Evolutionary conservation across 169 alveolate species (phyloP).

Genomic region (Toxoplasma gondii): DNA sequence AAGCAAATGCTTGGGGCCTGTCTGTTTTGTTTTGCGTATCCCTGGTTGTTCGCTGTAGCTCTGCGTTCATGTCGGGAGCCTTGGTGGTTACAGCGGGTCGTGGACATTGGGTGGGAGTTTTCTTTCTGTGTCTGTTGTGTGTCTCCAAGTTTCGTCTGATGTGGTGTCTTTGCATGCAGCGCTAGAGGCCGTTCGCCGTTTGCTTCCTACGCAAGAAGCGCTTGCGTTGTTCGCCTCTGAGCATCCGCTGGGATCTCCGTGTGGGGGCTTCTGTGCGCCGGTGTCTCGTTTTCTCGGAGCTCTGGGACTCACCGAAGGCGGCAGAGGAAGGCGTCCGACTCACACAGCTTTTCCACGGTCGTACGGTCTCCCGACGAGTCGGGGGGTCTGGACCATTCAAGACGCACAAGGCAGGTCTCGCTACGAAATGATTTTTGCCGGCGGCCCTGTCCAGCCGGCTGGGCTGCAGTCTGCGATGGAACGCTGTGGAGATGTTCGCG

Average conservation of each 20-base stretch:
- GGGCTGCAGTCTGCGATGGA: too few species aligned
- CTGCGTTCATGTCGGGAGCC: too few species aligned
- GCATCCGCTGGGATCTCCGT: neutral
- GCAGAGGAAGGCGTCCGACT: neutral
- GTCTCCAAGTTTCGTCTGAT: too few species aligned
- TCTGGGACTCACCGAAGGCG: neutral
- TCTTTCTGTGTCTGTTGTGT: too few species aligned
- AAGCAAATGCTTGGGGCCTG: too few species aligned
- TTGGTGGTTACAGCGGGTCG: too few species aligned
- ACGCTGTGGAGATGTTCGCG: too few species aligned
- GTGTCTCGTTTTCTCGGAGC: neutral
- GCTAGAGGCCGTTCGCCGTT: neutral
- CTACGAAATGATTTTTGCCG: slow-evolving; percentile 9
- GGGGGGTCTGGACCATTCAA: neutral
- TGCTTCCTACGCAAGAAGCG: slow-evolving; percentile 1
- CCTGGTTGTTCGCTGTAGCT: too few species aligned
- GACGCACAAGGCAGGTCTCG: neutral
- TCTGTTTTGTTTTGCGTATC: too few species aligned
- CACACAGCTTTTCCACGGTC: neutral
- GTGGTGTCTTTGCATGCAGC: slow-evolving; percentile 21
- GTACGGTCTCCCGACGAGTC: neutral
- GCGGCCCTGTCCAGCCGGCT: neutral
- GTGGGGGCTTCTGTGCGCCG: neutral
- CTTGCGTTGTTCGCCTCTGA: neutral
- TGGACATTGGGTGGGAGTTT: too few species aligned